Evolutionary conservation across 768 basidiomycete species (phyloP), one percentile per base, ranked within the genome.

Genomic region (Cubamyces lactineus): DNA sequence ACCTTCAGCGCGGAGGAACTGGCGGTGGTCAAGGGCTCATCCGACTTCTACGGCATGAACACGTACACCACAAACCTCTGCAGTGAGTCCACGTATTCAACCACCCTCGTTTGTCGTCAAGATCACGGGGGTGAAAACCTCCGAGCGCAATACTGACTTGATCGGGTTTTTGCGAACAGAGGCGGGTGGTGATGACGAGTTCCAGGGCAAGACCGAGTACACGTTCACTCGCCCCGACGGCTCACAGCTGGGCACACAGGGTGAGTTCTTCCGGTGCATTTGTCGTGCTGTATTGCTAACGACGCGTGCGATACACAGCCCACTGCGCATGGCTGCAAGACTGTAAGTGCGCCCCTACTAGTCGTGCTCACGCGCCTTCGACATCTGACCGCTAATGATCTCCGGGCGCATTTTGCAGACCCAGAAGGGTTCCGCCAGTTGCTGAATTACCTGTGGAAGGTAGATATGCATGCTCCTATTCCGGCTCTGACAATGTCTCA

Each of bases 21-120:
- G 65, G 75, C 75, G 2, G 69, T 89, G 57, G 86, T 89, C 53
- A 84, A 83, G 63, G 85, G 84, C 56, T 89, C 86, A 16, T 86
- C 86, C 4, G 88, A 87, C 67, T 89, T 88, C 72, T 88, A 87
- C 69, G 87, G 86, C 58, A 88, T 88, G 86, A 89, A 88, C 73
- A 87, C 87, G 2, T 89, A 89, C 72, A 87, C 87, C 12, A 88
- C 86, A 23, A 85, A 87, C 69, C 80, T 89, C 43, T 72, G 72
- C 68, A 73, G 73, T 74, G 54, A 49, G 72, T 71, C 5, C 24
- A 38, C 24, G 30, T 42, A 42, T 5, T 41, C 21, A 24, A 13
- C 23, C 26, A 19, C 21, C 38, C 23, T 12, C 41, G 13, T 15
- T 38, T 34, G n/a, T 16, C 3, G 8, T 24, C 16, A n/a, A 12